Percentiles rank a stretch among this genome's conserved stretches.
Conservation (phyloP, 495 filamentous ascomycete species). For the Penicillium dipodomyicola region DNA sequence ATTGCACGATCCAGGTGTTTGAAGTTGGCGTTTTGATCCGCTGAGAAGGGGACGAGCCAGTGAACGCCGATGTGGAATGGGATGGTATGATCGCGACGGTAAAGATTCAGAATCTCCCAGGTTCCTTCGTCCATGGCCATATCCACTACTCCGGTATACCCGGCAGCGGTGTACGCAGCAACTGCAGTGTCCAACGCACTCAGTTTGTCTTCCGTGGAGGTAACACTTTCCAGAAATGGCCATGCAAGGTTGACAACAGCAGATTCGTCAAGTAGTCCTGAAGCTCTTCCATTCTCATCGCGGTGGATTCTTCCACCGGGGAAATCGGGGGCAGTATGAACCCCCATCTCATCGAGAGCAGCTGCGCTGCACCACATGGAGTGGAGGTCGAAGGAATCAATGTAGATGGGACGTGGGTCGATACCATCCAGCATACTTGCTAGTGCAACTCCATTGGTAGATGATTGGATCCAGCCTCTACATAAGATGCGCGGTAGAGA, state of each 20-base stretch:
- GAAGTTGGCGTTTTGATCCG: conserved; percentile 26
- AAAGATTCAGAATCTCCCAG: conserved; percentile 55
- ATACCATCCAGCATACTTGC: conserved; percentile 55
- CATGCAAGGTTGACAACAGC: conserved; percentile 56
- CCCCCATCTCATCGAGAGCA: conserved; percentile 51
- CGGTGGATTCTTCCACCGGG: conserved; percentile 57
- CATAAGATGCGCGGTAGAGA: conserved; percentile 51
- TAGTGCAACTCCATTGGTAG: conserved; percentile 50
- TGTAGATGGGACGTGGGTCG: conserved; percentile 54
- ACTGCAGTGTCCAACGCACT: conserved; percentile 51
- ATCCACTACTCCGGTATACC: conserved; percentile 64
- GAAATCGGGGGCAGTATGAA: conserved; percentile 46
- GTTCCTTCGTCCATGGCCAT: conserved; percentile 68
- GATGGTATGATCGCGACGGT: conserved; percentile 41
- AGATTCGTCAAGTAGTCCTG: conserved; percentile 58
- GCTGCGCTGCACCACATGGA: conserved; percentile 61
- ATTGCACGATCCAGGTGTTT: conserved; percentile 55
- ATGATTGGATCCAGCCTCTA: conserved; percentile 60
- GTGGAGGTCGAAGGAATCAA: conserved; percentile 63
- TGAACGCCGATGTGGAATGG: conserved; percentile 61
- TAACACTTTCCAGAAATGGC: conserved; percentile 54
- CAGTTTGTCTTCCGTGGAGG: conserved; percentile 52
- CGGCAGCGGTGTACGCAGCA: conserved; percentile 49
- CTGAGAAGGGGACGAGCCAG: conserved; percentile 51
- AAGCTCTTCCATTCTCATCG: conserved; percentile 48